Conservation (phyloP, 2,329 filamentous ascomycete species). For the Dactylellina drechsleri region DNA sequence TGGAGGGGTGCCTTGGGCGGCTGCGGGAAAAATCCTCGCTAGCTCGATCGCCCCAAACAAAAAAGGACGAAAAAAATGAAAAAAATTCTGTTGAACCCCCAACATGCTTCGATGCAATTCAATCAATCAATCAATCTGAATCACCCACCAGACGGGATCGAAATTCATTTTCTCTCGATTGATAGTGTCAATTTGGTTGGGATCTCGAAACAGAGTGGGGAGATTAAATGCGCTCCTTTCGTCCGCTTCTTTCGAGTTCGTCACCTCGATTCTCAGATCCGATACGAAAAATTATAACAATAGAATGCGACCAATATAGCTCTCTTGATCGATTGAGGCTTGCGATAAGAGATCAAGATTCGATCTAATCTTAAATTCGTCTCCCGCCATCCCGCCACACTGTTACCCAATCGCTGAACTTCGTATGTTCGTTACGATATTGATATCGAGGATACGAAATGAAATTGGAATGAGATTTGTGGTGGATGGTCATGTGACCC, state of each 20-base stretch:
- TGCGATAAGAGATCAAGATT: slow-evolving; percentile 4
- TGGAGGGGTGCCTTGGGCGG: not conserved
- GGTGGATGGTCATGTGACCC: slow-evolving; percentile 20
- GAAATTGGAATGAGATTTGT: not conserved
- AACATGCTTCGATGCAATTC: slow-evolving; percentile 17
- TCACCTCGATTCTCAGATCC: slow-evolving; percentile 24
- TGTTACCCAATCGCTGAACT: too few relatives aligned
- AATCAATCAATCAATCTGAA: too few relatives aligned
- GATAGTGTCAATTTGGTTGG: slow-evolving; percentile 36
- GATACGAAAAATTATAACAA: slow-evolving; percentile 24
- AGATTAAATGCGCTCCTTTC: slow-evolving; percentile 31
- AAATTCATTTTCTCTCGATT: too few relatives aligned
- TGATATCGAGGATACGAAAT: not conserved
- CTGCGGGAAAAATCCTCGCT: not conserved
- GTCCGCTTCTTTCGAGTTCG: slow-evolving; percentile 26
- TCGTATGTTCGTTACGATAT: not conserved
- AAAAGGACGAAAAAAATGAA: slow-evolving; percentile 13
- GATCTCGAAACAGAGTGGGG: slow-evolving; percentile 32
- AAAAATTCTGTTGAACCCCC: slow-evolving; percentile 54
- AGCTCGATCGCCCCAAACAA: slow-evolving; percentile 27
- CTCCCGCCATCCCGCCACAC: too few relatives aligned
- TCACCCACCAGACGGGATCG: too few relatives aligned
- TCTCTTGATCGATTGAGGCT: not conserved
- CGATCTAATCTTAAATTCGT: too few relatives aligned
- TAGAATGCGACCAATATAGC: not conserved